Evolutionary conservation across 208 protist genomes (phyloP).

Genomic region (Wallacemonas sp.): DNA sequence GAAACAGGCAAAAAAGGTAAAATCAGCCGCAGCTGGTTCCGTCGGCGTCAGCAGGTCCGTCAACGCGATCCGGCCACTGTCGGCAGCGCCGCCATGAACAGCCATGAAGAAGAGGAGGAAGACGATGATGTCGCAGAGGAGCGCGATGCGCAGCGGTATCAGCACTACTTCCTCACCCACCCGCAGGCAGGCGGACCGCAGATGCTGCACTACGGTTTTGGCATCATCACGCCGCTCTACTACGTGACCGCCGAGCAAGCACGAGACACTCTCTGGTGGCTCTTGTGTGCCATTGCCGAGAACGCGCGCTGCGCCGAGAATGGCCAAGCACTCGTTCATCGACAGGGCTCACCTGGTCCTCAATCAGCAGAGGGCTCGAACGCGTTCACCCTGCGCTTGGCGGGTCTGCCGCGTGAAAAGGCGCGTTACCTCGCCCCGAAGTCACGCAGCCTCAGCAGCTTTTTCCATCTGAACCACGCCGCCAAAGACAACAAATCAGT

Average conservation of each 20-base stretch:
- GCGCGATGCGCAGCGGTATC: slow-evolving; percentile 13
- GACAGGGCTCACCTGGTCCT: neutral
- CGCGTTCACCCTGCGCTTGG: slow-evolving; percentile 1
- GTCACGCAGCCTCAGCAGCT: neutral
- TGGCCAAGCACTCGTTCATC: neutral
- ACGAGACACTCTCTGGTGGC: slow-evolving; percentile 55
- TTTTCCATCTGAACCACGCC: neutral
- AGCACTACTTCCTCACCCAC: slow-evolving; percentile 31
- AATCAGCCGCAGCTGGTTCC: neutral
- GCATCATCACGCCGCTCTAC: slow-evolving; percentile 31
- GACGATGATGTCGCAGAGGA: slow-evolving; percentile 6
- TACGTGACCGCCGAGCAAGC: slow-evolving; percentile 51
- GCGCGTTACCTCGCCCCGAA: slow-evolving; percentile 15
- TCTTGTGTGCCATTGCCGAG: slow-evolving; percentile 46
- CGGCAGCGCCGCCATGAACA: neutral
- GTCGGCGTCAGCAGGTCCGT: neutral
- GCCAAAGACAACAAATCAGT: neutral
- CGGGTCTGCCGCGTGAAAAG: neutral
- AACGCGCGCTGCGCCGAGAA: slow-evolving; percentile 21
- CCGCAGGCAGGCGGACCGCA: neutral
- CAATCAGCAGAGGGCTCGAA: no score
- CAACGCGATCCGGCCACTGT: neutral
- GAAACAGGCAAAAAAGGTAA: neutral
- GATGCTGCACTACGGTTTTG: slow-evolving; percentile 33
- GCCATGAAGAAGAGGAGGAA: neutral